phyloP scores from a whole-genome alignment of 495 filamentous ascomycete species.

The Neurospora sp. region DNA sequence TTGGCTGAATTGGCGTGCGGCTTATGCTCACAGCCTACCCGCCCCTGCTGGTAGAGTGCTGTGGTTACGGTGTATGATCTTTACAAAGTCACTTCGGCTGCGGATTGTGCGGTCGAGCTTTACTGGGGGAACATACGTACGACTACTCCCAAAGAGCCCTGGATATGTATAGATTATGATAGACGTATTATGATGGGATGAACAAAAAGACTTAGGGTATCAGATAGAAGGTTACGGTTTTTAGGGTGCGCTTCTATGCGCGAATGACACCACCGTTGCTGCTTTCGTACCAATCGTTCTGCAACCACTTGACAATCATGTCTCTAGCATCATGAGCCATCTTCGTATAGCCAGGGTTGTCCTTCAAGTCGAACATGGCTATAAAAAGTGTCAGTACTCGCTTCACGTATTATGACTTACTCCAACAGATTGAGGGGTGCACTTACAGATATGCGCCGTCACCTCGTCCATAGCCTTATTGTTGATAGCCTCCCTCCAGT shows the following conservation, averaged over 20 bases:
- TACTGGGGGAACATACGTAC: background rate
- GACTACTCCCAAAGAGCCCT: background rate
- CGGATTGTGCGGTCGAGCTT: background rate
- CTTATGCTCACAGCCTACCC: background rate
- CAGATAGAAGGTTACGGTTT: background rate
- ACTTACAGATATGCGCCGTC: conserved; percentile 64
- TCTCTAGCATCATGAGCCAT: conserved; percentile 58
- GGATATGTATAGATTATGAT: background rate
- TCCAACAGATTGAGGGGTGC: background rate
- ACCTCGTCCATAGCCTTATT: conserved; percentile 69
- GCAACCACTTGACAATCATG: conserved; percentile 48
- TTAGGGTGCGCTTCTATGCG: conserved; percentile 1
- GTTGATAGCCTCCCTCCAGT: conserved; percentile 64
- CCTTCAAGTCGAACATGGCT: conserved; percentile 71
- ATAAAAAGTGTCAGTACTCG: conserved; percentile 6
- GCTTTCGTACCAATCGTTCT: conserved; percentile 42
- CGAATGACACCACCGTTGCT: conserved; percentile 17
- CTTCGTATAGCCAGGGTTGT: conserved; percentile 68
- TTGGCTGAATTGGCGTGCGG: background rate
- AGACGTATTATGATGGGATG: background rate
- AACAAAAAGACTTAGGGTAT: background rate
- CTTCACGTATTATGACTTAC: background rate
- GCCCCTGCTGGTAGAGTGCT: background rate
- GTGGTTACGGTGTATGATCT: background rate
- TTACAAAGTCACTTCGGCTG: background rate